Conservation (phyloP, 495 filamentous ascomycete species). For the Hypomontagnella submonticulosa region DNA sequence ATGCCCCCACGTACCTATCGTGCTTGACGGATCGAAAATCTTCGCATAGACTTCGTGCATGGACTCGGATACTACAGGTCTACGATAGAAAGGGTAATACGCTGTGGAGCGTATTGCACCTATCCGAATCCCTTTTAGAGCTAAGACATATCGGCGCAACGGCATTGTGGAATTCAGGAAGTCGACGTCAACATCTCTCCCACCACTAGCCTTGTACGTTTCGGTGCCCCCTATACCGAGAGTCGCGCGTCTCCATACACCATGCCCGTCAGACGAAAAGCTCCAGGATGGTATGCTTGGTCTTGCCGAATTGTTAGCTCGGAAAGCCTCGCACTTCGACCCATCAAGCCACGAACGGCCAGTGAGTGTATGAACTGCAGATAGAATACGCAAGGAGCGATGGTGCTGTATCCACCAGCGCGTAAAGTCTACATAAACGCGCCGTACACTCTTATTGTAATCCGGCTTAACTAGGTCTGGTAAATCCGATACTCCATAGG, state of each 20-base stretch:
- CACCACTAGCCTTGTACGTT: conserved; percentile 1
- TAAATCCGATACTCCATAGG: background rate
- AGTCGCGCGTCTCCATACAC: conserved; percentile 5
- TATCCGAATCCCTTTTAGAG: conserved; percentile 2
- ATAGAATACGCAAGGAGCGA: conserved; percentile 2
- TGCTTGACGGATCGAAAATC: conserved; percentile 8
- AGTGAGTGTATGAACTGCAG: background rate
- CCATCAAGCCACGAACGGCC: conserved; percentile 1
- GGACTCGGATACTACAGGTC: background rate
- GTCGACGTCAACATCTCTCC: background rate
- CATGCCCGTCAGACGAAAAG: conserved; percentile 7
- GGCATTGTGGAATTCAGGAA: background rate
- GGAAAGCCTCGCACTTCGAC: no score
- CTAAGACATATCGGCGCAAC: background rate
- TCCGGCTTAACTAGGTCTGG: background rate
- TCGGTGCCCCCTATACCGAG: background rate
- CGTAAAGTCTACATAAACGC: background rate
- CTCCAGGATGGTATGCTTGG: background rate
- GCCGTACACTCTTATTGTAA: background rate
- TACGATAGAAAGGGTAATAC: conserved; percentile 8
- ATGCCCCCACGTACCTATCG: conserved; percentile 10
- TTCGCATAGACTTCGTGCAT: background rate
- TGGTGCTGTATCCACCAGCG: background rate
- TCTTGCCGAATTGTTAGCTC: no score
- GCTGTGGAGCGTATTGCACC: conserved; percentile 1